These are phyloP conservation scores for Areca catechu DNA, from an alignment of 176 grass and related monocot species.

Conservation along the genomic window DNA sequence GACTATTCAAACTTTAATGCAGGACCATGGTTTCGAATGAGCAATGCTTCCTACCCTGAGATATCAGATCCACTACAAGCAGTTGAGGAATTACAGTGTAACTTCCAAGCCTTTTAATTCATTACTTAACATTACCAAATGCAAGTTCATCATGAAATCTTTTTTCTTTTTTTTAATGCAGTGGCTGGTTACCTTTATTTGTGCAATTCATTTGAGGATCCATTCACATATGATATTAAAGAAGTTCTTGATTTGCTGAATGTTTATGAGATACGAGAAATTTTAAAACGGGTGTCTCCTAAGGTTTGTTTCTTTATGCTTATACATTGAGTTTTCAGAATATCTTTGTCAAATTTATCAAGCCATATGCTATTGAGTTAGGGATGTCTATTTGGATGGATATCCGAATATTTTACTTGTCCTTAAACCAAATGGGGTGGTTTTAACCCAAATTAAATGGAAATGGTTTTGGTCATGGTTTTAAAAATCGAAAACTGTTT, in stretches of 20 bases:
- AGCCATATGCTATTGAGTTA: no score
- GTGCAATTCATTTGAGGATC: conserved; percentile 34
- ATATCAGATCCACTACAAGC: conserved; percentile 59
- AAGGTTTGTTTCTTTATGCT: conserved; percentile 37
- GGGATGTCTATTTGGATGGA: no score
- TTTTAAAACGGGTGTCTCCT: conserved; percentile 39
- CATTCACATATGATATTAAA: conserved; percentile 50
- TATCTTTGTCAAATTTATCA: no score
- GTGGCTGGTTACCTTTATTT: conserved; percentile 71
- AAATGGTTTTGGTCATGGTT: no score
- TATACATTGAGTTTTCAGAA: no score
- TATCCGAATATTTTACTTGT: no score
- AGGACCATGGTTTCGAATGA: conserved; percentile 89
- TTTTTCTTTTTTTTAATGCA: conserved; percentile 23
- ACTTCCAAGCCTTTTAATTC: background rate
- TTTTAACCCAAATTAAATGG: no score
- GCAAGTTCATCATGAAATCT: conserved; percentile 5
- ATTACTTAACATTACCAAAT: no score
- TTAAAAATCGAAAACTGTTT: no score
- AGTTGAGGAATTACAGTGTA: conserved; percentile 70
- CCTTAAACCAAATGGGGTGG: no score
- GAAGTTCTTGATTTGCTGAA: conserved; percentile 67
- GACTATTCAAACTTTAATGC: conserved; percentile 13
- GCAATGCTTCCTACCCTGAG: conserved; percentile 54
- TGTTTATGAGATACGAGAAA: conserved; percentile 73